Evolutionary conservation across 2,329 filamentous ascomycete species (phyloP), one percentile per base, ranked within the genome.

Genomic region (Colletotrichum navitas): DNA sequence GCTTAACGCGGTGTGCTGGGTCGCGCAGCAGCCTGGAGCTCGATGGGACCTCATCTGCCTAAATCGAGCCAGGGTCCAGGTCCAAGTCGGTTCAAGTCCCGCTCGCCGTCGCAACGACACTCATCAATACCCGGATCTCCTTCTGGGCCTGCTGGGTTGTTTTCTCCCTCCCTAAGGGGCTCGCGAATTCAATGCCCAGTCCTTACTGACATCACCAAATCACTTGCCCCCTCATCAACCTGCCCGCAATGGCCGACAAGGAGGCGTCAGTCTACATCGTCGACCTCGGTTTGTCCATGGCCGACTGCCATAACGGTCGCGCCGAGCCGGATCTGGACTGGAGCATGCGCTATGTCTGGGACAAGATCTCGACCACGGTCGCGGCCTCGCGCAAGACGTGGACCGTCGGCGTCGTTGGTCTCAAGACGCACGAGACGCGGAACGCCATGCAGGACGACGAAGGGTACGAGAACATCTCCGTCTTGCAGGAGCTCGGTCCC

Each of bases 231-330:
- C 32, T 67, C 63, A 65, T 65, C 36, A 55, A 29, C 24, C 18
- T 58, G 45, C 41, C 14, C 68, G 75, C 71, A 66, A 98, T 98
- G 95, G 92, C 94, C 14, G 91, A 93, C 74, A 99, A 99, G 81
- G 94, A 98, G 84, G 94, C 94, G 11, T 96, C 92, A 0, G 89
- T 98, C 54, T 99, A 96, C 81, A 92, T 99, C 76, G 83, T 99
- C 72, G 96, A 99, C 82, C 85, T 98, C 32, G 95, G 94, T 69
- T 86, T 84, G 77, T 93, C 95, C n/a, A 98, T 97, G 93, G 92
- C 87, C 69, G 85, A 92, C 78, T 88, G 85, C 76, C 89, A 90
- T 76, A 87, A 89, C 82, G 94, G 92, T 34, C 90, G 96, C 75
- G 79, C 85, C 26, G 89, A 95, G 79, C 92, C 92, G 3, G 93